Percentiles rank a stretch among this genome's conserved stretches.
Conservation (phyloP, 2,329 filamentous ascomycete species). For the Juglanconis oblonga region DNA sequence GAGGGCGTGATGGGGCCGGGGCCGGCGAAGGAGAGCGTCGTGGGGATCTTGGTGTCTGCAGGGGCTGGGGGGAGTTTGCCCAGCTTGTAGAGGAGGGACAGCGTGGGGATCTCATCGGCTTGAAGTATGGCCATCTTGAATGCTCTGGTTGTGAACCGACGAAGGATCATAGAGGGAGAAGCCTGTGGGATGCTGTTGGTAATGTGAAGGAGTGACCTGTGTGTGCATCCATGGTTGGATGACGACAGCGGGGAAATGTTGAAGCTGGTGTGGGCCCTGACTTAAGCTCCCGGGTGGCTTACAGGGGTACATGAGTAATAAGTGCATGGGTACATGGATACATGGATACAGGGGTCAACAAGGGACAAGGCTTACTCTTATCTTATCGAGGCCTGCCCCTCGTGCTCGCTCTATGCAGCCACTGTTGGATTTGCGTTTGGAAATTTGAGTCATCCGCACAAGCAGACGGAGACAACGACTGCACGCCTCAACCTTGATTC, state of each 20-base stretch:
- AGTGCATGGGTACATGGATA: background rate
- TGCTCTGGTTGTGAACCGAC: background rate
- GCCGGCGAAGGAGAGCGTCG: conserved; percentile 24
- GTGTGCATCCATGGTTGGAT: background rate
- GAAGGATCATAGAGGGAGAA: background rate
- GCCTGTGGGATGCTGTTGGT: background rate
- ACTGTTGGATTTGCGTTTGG: conserved; percentile 3
- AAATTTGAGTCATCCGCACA: conserved; percentile 17
- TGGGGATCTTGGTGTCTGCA: conserved; percentile 13
- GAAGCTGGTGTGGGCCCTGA: conserved; percentile 6
- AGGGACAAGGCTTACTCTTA: conserved; percentile 1
- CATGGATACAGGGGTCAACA: background rate
- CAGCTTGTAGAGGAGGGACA: conserved; percentile 64
- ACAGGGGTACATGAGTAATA: background rate
- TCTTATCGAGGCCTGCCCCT: conserved; percentile 17
- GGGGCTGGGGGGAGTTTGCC: conserved; percentile 39
- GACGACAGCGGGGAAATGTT: conserved; percentile 16
- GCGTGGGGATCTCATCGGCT: conserved; percentile 57
- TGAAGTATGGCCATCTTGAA: conserved; percentile 37
- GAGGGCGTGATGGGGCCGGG: conserved; percentile 32
- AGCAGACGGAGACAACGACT: background rate
- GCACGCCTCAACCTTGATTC: background rate
- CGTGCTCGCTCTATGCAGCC: background rate
- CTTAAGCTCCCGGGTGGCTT: background rate
- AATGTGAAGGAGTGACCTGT: background rate